Percentiles rank a stretch among this genome's conserved stretches.
These are phyloP conservation scores for Paraurostyla sp. DNA, from an alignment of 73 alveolate genomes.

Conservation along the genomic window DNA sequence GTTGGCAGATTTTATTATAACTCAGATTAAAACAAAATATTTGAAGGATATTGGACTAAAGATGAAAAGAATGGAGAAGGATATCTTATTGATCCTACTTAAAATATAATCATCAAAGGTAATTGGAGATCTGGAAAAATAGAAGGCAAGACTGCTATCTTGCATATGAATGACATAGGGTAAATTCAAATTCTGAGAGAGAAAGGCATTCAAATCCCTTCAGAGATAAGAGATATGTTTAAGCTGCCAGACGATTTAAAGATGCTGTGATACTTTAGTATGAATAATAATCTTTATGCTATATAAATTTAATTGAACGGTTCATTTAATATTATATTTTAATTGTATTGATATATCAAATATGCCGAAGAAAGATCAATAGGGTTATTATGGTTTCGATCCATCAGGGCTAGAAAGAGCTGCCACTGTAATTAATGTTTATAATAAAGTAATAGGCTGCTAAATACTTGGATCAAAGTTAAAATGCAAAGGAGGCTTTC, in stretches of 20 bases:
- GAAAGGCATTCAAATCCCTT: background rate
- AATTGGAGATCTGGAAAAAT: slow-evolving; percentile 43
- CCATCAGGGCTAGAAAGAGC: slow-evolving; percentile 91
- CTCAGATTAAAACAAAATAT: background rate
- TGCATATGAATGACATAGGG: slow-evolving; percentile 9
- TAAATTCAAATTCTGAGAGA: slow-evolving; percentile 9
- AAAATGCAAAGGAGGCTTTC: slow-evolving; percentile 83
- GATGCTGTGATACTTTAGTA: background rate
- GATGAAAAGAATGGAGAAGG: slow-evolving; percentile 46
- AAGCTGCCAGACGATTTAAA: background rate
- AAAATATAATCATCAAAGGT: slow-evolving; percentile 4
- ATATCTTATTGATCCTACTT: background rate
- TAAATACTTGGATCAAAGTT: slow-evolving; percentile 74
- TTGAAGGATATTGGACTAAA: slow-evolving; percentile 45
- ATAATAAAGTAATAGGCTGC: slow-evolving; percentile 69
- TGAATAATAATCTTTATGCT: background rate
- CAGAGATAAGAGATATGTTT: background rate
- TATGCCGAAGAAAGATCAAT: slow-evolving; percentile 56
- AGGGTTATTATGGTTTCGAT: slow-evolving; percentile 87
- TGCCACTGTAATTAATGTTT: slow-evolving; percentile 59
- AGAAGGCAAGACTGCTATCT: slow-evolving; percentile 37
- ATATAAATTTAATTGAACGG: background rate
- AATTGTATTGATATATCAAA: background rate
- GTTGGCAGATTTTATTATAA: slow-evolving; percentile 8
- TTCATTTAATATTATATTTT: slow-evolving; percentile 3